These are phyloP conservation scores for Silene latifolia DNA, from an alignment of 148 eudicot genomes.

Conservation along the genomic window DNA sequence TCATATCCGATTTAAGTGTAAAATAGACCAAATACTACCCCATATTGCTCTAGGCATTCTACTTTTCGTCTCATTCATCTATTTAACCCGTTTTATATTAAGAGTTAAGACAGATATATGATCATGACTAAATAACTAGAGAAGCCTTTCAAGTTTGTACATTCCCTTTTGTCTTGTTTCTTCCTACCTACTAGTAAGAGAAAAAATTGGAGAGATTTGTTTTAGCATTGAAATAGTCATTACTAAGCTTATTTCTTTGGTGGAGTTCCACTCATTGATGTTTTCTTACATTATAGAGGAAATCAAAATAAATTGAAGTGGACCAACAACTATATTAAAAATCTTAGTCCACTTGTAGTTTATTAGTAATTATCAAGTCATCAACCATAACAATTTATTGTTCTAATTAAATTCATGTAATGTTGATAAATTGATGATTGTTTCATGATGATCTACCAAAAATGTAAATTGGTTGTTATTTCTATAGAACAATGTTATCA, in stretches of 20 bases:
- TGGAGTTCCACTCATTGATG: constrained; percentile 25
- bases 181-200: constrained; percentile 25
- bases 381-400: not conserved
- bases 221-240: constrained; percentile 13
- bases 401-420: not conserved
- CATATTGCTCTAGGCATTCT: too few species aligned
- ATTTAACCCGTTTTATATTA: too few species aligned
- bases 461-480: too few species aligned
- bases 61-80: too few species aligned
- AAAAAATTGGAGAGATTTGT: not conserved
- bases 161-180: constrained; percentile 16
- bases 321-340: constrained; percentile 7
- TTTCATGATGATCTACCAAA: not conserved
- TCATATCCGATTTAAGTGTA: too few species aligned
- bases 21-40: too few species aligned
- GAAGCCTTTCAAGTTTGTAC: constrained; percentile 17
- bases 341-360: constrained; percentile 18
- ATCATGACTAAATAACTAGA: constrained; percentile 19
- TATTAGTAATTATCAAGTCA: not conserved
- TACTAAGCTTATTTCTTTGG: constrained; percentile 11
- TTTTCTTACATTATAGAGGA: not conserved
- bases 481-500: too few species aligned
- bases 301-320: not conserved
- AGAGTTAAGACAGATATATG: too few species aligned
- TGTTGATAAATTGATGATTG: not conserved